Evolutionary conservation across 106 monocot genomes (phyloP).

Genomic region (Gastrodia elata): DNA sequence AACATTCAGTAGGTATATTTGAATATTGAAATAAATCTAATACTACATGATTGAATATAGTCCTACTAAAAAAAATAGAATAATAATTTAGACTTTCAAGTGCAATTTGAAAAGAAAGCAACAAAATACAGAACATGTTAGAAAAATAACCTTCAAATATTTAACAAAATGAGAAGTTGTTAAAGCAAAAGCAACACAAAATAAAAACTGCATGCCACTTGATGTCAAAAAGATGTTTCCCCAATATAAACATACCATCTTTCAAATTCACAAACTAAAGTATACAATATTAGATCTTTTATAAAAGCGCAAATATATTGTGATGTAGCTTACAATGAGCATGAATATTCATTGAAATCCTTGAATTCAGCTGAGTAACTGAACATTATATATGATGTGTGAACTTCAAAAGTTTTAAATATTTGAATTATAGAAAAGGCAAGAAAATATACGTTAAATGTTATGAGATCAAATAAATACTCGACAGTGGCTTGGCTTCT

Average conservation of each 20-base stretch:
- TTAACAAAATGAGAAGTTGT: background rate
- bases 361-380: background rate
- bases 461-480: slow-evolving; percentile 1
- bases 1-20: background rate
- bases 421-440: background rate
- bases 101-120: background rate
- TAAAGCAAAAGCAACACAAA: background rate
- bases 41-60: background rate
- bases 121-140: background rate
- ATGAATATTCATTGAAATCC: background rate
- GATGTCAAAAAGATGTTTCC: background rate
- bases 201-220: no score
- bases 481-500: background rate
- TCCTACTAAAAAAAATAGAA: background rate
- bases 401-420: background rate
- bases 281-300: background rate
- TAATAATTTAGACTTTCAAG: background rate
- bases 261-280: background rate
- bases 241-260: no score
- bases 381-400: background rate
- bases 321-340: background rate
- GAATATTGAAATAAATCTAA: background rate
- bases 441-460: background rate
- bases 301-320: background rate
- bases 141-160: background rate